Base-by-base conservation (phyloP, 2,329 filamentous ascomycete genomes). In the Claviceps sp. region DNA sequence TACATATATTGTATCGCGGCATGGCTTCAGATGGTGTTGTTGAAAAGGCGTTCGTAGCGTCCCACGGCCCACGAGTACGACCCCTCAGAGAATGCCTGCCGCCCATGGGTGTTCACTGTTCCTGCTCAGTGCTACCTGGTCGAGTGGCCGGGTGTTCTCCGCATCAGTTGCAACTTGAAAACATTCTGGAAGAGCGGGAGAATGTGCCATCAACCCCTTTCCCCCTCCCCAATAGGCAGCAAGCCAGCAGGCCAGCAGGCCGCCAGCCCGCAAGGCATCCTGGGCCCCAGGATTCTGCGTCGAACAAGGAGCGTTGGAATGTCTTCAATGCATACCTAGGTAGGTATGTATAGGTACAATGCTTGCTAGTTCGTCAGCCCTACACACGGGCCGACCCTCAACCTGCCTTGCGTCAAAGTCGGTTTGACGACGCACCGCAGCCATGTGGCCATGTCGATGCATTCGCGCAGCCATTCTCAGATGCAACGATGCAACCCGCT, bases 321-420 rank as follows among this genome's bases (percentile, higher is more conserved):
- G 50, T 51, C 52, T 52, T 54, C 52, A 50, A 40, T 46, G 40
- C 48, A 53, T 47, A 48, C 48, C 4, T 22, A 22, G 22, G 2
- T 22, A 22, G 22, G 22, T 22, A 22, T 22, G 22, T 22, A 22
- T 22, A 22, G 3, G 1, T 30, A 30, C 30, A 34, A 46, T 48
- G 40, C 11, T 44, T 42, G 40, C 42, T 53, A 50, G 40, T 18
- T 37, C 50, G 30, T 54, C 52, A 54, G 52, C 52, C 52, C 52
- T 54, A 54, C 46, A 48, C 47, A 50, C 52, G 52, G 52, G 50
- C 52, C 52, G 50, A 45, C 46, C 50, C 46, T 42, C 46, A 54
- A 20, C 50, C n/a, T 54, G 52, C 47, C 41, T 51, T 41, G 37
- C 47, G 52, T 34, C 30, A 34, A 34, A 34, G 30, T 48, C 41